Evolutionary conservation across 768 basidiomycete species (phyloP).

Genomic region (Epithele typhae): DNA sequence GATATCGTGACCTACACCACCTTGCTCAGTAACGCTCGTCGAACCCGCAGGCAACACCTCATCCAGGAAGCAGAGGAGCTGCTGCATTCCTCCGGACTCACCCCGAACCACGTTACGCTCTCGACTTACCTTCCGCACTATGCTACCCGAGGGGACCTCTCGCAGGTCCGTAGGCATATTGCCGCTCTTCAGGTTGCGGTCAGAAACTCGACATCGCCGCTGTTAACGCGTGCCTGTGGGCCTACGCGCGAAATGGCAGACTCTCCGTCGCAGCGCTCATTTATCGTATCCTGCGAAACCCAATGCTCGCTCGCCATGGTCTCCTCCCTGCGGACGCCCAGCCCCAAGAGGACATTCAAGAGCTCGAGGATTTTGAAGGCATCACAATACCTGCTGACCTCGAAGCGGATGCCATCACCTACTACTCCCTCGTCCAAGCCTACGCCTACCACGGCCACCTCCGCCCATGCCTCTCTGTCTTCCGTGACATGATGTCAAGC

Average conservation of each 20-base stretch:
- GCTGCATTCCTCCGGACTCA: slow-evolving; percentile 47
- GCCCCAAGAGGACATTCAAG: slow-evolving; percentile 27
- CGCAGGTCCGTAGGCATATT: slow-evolving; percentile 53
- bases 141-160: slow-evolving; percentile 40
- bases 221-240: slow-evolving; percentile 68
- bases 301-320: slow-evolving; percentile 33
- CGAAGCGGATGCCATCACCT: slow-evolving; percentile 63
- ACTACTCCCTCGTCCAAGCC: slow-evolving; percentile 61
- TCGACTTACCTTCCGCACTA: slow-evolving; percentile 57
- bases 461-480: slow-evolving; percentile 45
- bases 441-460: slow-evolving; percentile 73
- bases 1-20: slow-evolving; percentile 70
- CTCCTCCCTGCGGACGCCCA: slow-evolving; percentile 23
- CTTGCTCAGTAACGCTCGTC: slow-evolving; percentile 58
- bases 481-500: slow-evolving; percentile 62
- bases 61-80: slow-evolving; percentile 52
- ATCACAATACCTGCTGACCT: slow-evolving; percentile 40
- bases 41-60: slow-evolving; percentile 38
- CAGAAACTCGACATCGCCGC: slow-evolving; percentile 59
- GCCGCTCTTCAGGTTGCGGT: slow-evolving; percentile 44
- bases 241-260: slow-evolving; percentile 49
- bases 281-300: slow-evolving; percentile 61
- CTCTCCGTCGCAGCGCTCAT: slow-evolving; percentile 55
- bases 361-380: slow-evolving; percentile 39
- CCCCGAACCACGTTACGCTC: slow-evolving; percentile 60